These are phyloP conservation scores for Tolypocladium sp. DNA, from an alignment of 2,329 filamentous ascomycete genomes.

Conservation along the genomic window DNA sequence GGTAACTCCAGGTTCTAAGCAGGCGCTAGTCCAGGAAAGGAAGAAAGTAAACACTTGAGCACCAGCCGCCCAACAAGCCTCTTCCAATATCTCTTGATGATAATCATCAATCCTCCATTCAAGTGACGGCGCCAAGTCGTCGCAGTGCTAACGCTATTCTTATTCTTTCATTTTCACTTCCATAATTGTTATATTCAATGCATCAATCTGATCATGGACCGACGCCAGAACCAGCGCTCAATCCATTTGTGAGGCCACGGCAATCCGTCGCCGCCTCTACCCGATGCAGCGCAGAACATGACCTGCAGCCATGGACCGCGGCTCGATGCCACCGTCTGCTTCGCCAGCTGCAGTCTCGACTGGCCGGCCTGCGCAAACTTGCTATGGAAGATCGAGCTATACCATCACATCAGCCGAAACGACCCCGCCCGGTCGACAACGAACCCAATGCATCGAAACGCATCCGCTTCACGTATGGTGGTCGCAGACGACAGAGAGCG, in stretches of 20 bases:
- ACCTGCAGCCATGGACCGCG: constrained; percentile 34
- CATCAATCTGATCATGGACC: neutral
- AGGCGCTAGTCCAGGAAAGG: constrained; percentile 16
- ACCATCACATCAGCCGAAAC: constrained; percentile 10
- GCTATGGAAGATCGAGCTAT: constrained; percentile 11
- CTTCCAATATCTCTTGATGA: neutral
- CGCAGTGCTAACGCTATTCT: neutral
- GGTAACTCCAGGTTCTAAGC: neutral
- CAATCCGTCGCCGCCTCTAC: neutral
- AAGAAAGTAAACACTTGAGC: constrained; percentile 20
- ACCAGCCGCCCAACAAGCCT: neutral
- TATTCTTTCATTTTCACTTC: neutral
- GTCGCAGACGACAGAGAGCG: constrained; percentile 9
- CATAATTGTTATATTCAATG: neutral
- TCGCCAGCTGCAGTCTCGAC: constrained; percentile 34
- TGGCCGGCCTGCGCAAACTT: constrained; percentile 29
- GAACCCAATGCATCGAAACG: constrained; percentile 12
- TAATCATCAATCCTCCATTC: neutral
- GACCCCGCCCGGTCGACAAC: constrained; percentile 5
- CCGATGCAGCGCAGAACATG: neutral
- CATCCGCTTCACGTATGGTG: constrained; percentile 19
- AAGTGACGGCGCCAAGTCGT: neutral
- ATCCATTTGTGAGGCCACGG: neutral
- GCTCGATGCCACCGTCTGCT: constrained; percentile 36
- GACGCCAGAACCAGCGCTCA: neutral